A percentile compares a stretch with the other conserved stretches of the same genome.
These are phyloP conservation scores for Mycena olivaceomarginata DNA, from an alignment of 768 basidiomycete genomes.

Conservation along the genomic window DNA sequence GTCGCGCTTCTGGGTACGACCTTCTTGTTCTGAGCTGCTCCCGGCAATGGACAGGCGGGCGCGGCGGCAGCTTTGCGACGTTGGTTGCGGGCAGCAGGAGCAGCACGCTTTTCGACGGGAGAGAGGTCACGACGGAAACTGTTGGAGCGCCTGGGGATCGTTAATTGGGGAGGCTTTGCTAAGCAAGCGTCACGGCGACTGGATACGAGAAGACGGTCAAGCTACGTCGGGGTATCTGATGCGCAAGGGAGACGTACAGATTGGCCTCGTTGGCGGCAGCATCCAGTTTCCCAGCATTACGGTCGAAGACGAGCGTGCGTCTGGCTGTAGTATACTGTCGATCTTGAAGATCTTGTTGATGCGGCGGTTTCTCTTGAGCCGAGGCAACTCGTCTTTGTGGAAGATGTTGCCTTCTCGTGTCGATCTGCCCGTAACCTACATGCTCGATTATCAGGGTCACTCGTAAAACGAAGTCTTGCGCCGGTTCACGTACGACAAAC, in stretches of 20 bases:
- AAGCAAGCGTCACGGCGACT: slow-evolving; percentile 26
- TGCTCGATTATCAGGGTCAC: background rate
- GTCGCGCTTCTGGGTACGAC: slow-evolving; percentile 10
- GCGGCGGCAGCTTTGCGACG: slow-evolving; percentile 19
- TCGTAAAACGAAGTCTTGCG: background rate
- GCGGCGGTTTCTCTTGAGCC: slow-evolving; percentile 10
- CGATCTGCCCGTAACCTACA: slow-evolving; percentile 14
- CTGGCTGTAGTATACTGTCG: slow-evolving; percentile 22
- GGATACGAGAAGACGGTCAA: background rate
- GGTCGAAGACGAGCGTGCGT: slow-evolving; percentile 20
- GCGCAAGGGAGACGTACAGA: slow-evolving; percentile 11
- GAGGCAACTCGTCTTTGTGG: slow-evolving; percentile 25
- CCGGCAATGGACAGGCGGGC: slow-evolving; percentile 20
- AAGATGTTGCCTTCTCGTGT: slow-evolving; percentile 26
- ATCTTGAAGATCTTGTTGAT: slow-evolving; percentile 30
- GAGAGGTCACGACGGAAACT: slow-evolving; percentile 21
- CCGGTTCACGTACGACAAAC: slow-evolving; percentile 14
- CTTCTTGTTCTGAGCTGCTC: slow-evolving; percentile 19
- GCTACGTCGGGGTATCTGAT: background rate
- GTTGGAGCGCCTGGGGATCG: slow-evolving; percentile 19
- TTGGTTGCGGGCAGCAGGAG: slow-evolving; percentile 18
- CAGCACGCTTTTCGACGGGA: slow-evolving; percentile 10
- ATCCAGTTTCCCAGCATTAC: slow-evolving; percentile 4
- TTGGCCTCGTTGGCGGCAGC: slow-evolving; percentile 24
- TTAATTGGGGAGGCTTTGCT: slow-evolving; percentile 11